Evolutionary conservation across 225 moss, liverwort and hornwort species (phyloP), one percentile per base, ranked within the genome.

Genomic region (Polytrichum formosum): DNA sequence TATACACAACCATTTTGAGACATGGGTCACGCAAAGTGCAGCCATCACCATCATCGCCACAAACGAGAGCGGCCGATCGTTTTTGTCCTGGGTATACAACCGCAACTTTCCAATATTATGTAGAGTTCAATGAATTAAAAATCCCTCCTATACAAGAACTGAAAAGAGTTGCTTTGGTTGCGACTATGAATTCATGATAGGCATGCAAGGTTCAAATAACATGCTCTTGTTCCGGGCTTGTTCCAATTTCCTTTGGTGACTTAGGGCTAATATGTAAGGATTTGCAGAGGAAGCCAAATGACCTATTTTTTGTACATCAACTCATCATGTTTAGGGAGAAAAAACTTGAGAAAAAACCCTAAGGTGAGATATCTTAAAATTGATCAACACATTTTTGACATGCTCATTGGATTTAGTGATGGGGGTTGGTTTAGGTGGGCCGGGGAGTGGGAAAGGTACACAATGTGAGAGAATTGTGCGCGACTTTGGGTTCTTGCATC

Each of bases 401-500:
- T 20, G 58, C 23, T 23, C 6, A 58, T 23, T n/a, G 21, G 21
- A 6, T 20, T n/a, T 19, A 7, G 58, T 8, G 58, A 20, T 58
- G 20, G 20, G 23, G 21, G 58, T 20, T 58, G 58, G 58, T 30
- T 74, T 70, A 96, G 95, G 95, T 68, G 96, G 96, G 1, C 96
- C 96, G 27, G 96, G 96, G 31, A 89, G 87, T 10, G 96, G 96
- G 26, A 97, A 97, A 77, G 92, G 96, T 56, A 97, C 96, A 22
- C 96, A 97, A 33, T 97, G 96, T 78, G 93, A 97, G 20, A 76
- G 80, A 7, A 93, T 97, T 1, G 92, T 90, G 17, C 71, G 67
- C 26, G 92, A 97, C 70, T 92, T 90, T 73, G 93, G 92, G n/a
- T 93, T 92, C 66, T 19, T 84, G 9, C 96, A 97, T 73, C 76